Evolutionary conservation across 1,139 yeast species (phyloP).

Genomic region (Suhomyces bokatorum): DNA sequence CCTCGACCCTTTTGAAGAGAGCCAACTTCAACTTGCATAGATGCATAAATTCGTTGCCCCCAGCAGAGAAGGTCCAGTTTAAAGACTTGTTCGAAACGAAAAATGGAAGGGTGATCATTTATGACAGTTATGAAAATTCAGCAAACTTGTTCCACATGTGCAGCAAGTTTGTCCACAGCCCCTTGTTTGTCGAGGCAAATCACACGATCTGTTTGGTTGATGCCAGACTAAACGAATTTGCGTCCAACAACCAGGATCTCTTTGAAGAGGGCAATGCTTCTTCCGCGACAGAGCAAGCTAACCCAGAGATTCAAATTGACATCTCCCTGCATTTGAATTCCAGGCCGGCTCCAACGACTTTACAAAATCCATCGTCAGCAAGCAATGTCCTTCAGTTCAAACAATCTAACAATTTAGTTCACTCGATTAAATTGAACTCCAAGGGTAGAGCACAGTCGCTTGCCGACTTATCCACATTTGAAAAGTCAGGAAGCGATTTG

Average conservation of each 20-base stretch:
- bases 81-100: constrained; percentile 16
- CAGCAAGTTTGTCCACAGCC: constrained; percentile 44
- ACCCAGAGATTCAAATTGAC: background rate
- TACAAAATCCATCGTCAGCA: constrained; percentile 7
- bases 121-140: constrained; percentile 37
- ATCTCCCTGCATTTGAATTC: constrained; percentile 3
- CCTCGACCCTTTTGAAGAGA: constrained; percentile 75
- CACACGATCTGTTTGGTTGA: constrained; percentile 34
- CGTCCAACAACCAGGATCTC: constrained; percentile 20
- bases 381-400: constrained; percentile 2
- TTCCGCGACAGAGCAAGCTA: background rate
- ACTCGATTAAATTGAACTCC: constrained; percentile 12
- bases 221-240: constrained; percentile 36
- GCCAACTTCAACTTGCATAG: constrained; percentile 58
- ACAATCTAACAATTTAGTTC: constrained; percentile 5
- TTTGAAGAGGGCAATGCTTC: constrained; percentile 16
- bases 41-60: constrained; percentile 59
- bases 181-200: constrained; percentile 24
- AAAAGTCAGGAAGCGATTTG: constrained; percentile 6
- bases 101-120: constrained; percentile 24
- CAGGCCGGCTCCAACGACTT: constrained; percentile 9
- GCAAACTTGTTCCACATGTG: constrained; percentile 47
- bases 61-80: constrained; percentile 37
- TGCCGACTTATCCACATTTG: constrained; percentile 4
- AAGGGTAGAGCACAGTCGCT: constrained; percentile 8